phyloP scores from a whole-genome alignment of 140 eudicot species.

The Senecio squalidus region DNA sequence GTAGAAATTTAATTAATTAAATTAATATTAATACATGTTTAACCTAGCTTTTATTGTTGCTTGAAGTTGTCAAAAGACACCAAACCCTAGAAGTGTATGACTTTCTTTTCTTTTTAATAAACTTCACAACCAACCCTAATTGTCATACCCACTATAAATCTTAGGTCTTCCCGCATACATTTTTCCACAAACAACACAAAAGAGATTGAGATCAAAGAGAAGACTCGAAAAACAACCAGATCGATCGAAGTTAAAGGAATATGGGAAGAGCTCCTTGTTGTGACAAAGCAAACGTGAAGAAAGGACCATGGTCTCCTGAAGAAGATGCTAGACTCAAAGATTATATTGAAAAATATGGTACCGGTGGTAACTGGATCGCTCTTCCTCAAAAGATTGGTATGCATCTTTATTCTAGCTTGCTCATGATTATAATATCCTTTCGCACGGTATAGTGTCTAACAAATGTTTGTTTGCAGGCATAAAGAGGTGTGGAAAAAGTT shows the following conservation, averaged over 20 bases:
- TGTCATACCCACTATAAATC: slow-evolving; percentile 28
- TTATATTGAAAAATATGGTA: slow-evolving; percentile 65
- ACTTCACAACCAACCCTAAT: slow-evolving; percentile 31
- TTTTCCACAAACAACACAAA: slow-evolving; percentile 18
- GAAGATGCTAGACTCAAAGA: slow-evolving; percentile 85
- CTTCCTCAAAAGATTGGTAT: slow-evolving; percentile 93
- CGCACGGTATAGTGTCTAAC: neutral
- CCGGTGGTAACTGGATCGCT: slow-evolving; percentile 90
- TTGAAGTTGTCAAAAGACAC: slow-evolving; percentile 15
- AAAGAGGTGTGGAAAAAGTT: slow-evolving; percentile 79
- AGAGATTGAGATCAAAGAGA: slow-evolving; percentile 16
- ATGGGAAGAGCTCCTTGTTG: slow-evolving; percentile 97
- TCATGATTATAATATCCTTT: neutral
- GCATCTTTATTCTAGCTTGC: neutral
- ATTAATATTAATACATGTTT: no score
- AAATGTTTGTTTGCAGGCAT: slow-evolving; percentile 36
- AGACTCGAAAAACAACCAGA: neutral
- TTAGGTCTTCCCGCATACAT: slow-evolving; percentile 18
- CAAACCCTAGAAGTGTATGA: slow-evolving; percentile 26
- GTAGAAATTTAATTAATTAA: no score
- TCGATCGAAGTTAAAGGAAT: no score
- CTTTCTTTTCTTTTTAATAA: neutral
- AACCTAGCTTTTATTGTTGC: no score
- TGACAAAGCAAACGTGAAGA: slow-evolving; percentile 90
- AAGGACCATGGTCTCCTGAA: slow-evolving; percentile 93